These are phyloP conservation scores for Metschnikowia koreensis DNA, from an alignment of 805 yeast genomes.

Conservation along the genomic window DNA sequence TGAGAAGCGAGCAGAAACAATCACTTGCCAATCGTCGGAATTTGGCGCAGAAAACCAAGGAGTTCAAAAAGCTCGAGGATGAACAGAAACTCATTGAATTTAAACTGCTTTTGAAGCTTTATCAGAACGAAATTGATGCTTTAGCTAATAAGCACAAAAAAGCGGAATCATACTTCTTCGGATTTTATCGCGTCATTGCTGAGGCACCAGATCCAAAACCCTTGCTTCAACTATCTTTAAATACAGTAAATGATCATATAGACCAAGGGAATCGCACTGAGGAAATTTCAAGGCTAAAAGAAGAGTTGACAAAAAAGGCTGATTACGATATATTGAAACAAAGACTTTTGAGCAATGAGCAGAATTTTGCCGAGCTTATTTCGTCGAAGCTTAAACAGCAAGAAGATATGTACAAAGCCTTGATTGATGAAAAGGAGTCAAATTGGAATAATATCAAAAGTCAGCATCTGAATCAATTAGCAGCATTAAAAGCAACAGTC, in stretches of 20 bases:
- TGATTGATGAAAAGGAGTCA: slow-evolving; percentile 69
- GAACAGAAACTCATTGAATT: slow-evolving; percentile 63
- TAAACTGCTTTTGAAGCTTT: slow-evolving; percentile 66
- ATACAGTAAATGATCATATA: slow-evolving; percentile 53
- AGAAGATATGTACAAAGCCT: slow-evolving; percentile 67
- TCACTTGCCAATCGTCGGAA: slow-evolving; percentile 72
- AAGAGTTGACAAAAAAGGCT: slow-evolving; percentile 59
- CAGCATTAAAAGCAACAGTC: slow-evolving; percentile 51
- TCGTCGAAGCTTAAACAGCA: slow-evolving; percentile 60
- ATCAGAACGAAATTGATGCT: slow-evolving; percentile 85
- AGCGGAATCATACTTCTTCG: slow-evolving; percentile 71
- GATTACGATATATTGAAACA: slow-evolving; percentile 77
- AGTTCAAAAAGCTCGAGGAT: slow-evolving; percentile 69
- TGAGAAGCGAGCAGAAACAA: slow-evolving; percentile 65
- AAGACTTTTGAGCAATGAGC: slow-evolving; percentile 59
- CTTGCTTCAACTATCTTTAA: slow-evolving; percentile 65
- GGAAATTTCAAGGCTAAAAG: slow-evolving; percentile 51
- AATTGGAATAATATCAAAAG: slow-evolving; percentile 64
- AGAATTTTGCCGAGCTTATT: slow-evolving; percentile 53
- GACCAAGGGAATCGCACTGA: slow-evolving; percentile 52
- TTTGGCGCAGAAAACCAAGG: slow-evolving; percentile 82
- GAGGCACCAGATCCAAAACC: slow-evolving; percentile 95
- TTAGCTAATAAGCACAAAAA: slow-evolving; percentile 74
- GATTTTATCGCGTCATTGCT: slow-evolving; percentile 69
- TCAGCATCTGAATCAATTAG: slow-evolving; percentile 49